These are phyloP conservation scores for Psilocybe cubensis DNA, from an alignment of 768 basidiomycete species.

Conservation along the genomic window DNA sequence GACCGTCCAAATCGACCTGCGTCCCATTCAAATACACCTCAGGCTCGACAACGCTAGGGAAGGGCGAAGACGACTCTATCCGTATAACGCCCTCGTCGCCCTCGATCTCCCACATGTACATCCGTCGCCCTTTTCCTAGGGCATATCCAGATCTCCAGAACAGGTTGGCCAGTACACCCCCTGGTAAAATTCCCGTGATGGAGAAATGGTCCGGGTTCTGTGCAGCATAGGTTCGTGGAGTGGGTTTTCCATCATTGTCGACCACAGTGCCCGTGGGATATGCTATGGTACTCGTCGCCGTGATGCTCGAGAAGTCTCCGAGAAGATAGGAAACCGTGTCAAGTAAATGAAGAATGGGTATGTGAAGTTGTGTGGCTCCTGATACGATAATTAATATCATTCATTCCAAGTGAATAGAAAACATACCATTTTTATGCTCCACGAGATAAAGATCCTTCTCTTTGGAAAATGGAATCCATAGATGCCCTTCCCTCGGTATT, in stretches of 20 bases:
- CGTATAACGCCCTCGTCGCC: constrained; percentile 32
- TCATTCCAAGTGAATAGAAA: neutral
- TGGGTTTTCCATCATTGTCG: constrained; percentile 25
- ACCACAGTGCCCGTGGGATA: constrained; percentile 28
- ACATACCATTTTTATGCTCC: neutral
- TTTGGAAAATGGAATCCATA: constrained; percentile 1
- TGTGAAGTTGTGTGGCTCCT: constrained; percentile 29
- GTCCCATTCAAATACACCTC: constrained; percentile 34
- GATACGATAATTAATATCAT: neutral
- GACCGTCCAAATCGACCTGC: constrained; percentile 17
- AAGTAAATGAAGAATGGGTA: constrained; percentile 30
- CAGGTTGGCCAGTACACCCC: constrained; percentile 30
- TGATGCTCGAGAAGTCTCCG: constrained; percentile 30
- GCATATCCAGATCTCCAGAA: constrained; percentile 24
- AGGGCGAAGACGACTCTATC: constrained; percentile 20
- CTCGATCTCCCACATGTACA: constrained; percentile 34
- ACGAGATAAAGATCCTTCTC: constrained; percentile 1
- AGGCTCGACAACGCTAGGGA: constrained; percentile 25
- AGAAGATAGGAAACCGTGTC: constrained; percentile 28
- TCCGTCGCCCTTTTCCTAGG: constrained; percentile 19
- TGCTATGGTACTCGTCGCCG: constrained; percentile 23
- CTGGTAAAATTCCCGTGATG: constrained; percentile 28
- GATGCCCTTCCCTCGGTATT: neutral
- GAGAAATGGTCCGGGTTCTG: constrained; percentile 26
- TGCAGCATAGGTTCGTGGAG: constrained; percentile 20